These are phyloP conservation scores for Saccharomycopsis babjevae DNA, from an alignment of 805 yeast species.

Conservation along the genomic window DNA sequence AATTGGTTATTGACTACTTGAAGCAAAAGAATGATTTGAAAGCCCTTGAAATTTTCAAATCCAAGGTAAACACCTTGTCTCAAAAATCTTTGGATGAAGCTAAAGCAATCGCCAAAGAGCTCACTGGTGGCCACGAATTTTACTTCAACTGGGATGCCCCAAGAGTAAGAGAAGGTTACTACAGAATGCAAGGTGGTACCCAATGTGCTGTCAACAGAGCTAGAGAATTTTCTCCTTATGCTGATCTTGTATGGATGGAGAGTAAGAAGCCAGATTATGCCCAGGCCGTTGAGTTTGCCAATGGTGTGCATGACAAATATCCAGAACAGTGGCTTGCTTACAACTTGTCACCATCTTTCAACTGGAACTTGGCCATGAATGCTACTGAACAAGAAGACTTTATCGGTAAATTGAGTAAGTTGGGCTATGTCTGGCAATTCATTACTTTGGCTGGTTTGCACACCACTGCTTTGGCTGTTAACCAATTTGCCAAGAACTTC, in stretches of 20 bases:
- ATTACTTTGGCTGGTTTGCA: conserved; percentile 96
- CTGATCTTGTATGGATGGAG: conserved; percentile 98
- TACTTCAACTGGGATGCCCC: conserved; percentile 93
- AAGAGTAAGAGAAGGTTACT: conserved; percentile 93
- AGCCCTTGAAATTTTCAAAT: conserved; percentile 59
- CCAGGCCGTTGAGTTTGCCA: conserved; percentile 92
- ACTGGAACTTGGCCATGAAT: conserved; percentile 94
- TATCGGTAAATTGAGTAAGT: conserved; percentile 72
- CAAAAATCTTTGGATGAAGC: conserved; percentile 74
- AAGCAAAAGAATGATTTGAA: conserved; percentile 47
- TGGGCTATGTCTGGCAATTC: conserved; percentile 96
- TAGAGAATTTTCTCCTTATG: conserved; percentile 87
- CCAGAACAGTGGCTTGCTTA: conserved; percentile 96
- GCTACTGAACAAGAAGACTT: conserved; percentile 82
- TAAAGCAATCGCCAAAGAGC: conserved; percentile 57
- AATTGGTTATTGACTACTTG: conserved; percentile 82
- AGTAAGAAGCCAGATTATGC: conserved; percentile 86
- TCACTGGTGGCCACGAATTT: conserved; percentile 64
- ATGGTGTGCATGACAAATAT: conserved; percentile 68
- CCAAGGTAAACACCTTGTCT: conserved; percentile 64
- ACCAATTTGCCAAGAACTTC: conserved; percentile 71
- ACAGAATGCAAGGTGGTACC: conserved; percentile 92
- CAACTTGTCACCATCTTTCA: conserved; percentile 94
- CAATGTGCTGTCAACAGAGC: conserved; percentile 97
- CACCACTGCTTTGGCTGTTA: conserved; percentile 87